Evolutionary conservation across 192 early-diverging fungal species (phyloP).

Genomic region (Dissophora ornata): DNA sequence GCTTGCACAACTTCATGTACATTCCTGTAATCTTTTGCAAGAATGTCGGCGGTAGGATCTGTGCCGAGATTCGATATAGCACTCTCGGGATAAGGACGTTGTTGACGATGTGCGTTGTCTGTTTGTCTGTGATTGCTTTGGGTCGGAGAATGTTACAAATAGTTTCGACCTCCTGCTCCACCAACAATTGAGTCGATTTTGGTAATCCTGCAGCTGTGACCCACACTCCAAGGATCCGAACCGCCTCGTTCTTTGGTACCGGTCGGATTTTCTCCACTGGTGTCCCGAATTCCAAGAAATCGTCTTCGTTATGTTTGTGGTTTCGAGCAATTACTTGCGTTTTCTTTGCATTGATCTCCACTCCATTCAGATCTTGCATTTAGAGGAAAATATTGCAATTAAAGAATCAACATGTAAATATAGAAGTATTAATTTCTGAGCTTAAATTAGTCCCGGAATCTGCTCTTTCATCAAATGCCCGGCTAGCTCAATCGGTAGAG

Average conservation of each 20-base stretch:
- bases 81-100: slow-evolving; percentile 13
- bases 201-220: neutral
- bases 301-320: too few relatives aligned
- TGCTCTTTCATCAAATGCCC: too few relatives aligned
- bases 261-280: neutral
- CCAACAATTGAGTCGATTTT: neutral
- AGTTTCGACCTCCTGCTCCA: neutral
- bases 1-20: slow-evolving; percentile 17
- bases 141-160: slow-evolving; percentile 2
- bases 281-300: too few relatives aligned
- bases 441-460: too few relatives aligned
- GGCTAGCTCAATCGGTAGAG: slow-evolving; percentile 84
- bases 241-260: neutral
- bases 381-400: too few relatives aligned
- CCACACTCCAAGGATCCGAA: slow-evolving; percentile 1
- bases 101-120: slow-evolving; percentile 20
- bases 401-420: too few relatives aligned
- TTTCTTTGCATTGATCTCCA: too few relatives aligned
- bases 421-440: too few relatives aligned
- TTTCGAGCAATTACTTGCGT: too few relatives aligned
- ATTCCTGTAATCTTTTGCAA: slow-evolving; percentile 4
- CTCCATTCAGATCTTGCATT: too few relatives aligned
- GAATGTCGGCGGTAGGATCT: neutral
- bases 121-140: slow-evolving; percentile 23
- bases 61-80: slow-evolving; percentile 3